Base-by-base conservation (phyloP, 2,329 filamentous ascomycete genomes). In the Bipolaris sorokiniana region DNA sequence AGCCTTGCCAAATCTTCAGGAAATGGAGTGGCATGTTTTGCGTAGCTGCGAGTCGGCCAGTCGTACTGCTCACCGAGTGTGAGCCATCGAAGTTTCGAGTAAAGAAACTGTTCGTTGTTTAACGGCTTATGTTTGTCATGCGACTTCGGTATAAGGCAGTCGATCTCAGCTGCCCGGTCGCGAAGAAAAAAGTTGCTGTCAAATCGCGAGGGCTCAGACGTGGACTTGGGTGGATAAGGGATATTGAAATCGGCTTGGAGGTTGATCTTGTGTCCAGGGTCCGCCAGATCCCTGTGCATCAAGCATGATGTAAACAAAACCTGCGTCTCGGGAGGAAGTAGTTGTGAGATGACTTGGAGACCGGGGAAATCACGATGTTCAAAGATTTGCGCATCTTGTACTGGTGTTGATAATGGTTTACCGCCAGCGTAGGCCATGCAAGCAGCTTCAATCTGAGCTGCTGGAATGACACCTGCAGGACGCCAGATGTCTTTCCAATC, bases 31-130 rank as follows among this genome's bases (percentile, higher is more conserved):
- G 90, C 88, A 18, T 77, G 68, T 23, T 82, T 79, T 0, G 93
- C 92, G 70, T 98, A 98, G 22, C 87, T 82, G 61, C 96, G 92
- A 59, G 88, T 88, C 0, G 92, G 95, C 95, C 94, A 98, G 79
- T 98, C 91, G 76, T 98, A 98, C 76, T 98, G 94, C 0, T 92
- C 94, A 46, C 94, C 95, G 5, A 99, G 85, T 0, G 94, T 98
- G 50, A 97, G 86, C 95, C 95, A 99, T 65, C 94, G 91, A 22
- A 98, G 85, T 62, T 90, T 93, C 62, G 88, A 90, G 55, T 89
- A 85, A 50, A 98, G 81, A 33, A 93, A 87, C 68, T 89, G 88
- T 56, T 86, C 83, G 51, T 90, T 82, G 3, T 87, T 86, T 6
- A 97, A 80, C 1, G 90, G 82, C 60, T 90, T 91, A 75, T 97